Base-by-base conservation (phyloP, 805 yeast genomes). In the Yarrowia divulgata region DNA sequence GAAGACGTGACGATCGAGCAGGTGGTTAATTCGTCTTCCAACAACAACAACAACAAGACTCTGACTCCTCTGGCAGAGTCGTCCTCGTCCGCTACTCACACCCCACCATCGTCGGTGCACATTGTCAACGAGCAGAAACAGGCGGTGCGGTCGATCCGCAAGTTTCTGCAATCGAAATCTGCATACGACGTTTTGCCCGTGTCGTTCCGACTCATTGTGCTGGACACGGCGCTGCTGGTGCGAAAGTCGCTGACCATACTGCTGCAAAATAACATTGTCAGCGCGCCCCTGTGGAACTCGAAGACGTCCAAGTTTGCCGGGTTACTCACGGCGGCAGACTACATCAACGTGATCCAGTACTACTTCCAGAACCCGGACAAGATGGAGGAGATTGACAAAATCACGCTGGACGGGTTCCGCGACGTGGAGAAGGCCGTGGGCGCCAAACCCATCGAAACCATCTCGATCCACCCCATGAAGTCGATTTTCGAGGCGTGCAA, bases 121-220 rank as follows among this genome's bases (percentile, higher is more conserved):
- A 60, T 60, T 60, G 66, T 60, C 66, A 45, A 82, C 69, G 92
- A 89, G 74, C 97, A 92, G 76, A 83, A 82, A 71, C 79, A 85
- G n/a, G 97, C 95, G 0, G 84, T 92, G 70, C 86, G 87, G 73
- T 92, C 97, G 19, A 95, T 95, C 71, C 82, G 98, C 60, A 81
- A 87, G 40, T 95, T 95, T 75, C 81, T 95, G 52, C 90, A 91
- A 75, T 88, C 95, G 62, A 94, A 94, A 77, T 93, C 97, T 0
- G 92, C 98, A 1, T 95, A 95, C 78, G 99, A 95, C 75, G 99
- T 95, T 29, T 83, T 95, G 50, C 99, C 99, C 1, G 98, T 95
- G 43, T 89, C 97, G 23, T 95, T 94, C 78, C 84, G 98, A 74
- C 84, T 95, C 75, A 90, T 95, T 69, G 98, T 95, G 58, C 86